Percentiles rank a stretch among this genome's conserved stretches.
Evolutionary conservation across 345 rosid genomes (phyloP).

Genomic region (Ricinus communis): DNA sequence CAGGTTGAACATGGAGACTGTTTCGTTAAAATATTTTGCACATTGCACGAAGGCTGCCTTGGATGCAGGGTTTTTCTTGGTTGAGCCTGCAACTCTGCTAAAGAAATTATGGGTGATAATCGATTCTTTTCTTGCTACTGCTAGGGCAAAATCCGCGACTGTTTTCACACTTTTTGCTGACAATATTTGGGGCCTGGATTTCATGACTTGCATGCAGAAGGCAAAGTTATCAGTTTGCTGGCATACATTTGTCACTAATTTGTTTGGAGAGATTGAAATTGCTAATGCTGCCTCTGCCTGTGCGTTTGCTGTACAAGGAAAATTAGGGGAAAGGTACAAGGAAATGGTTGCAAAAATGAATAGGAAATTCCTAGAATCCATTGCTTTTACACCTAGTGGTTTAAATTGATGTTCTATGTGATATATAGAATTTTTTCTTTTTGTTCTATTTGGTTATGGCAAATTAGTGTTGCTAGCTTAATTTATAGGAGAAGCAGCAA

Average conservation of each 20-base stretch:
- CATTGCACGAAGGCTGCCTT: slow-evolving; percentile 2
- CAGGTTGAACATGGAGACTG: background rate
- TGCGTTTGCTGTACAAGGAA: background rate
- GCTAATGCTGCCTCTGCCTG: background rate
- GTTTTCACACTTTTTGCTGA: background rate
- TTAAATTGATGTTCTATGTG: background rate
- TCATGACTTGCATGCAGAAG: slow-evolving; percentile 11
- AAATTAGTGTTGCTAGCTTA: too few species aligned
- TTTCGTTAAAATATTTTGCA: background rate
- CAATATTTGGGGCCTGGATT: background rate
- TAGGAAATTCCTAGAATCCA: background rate
- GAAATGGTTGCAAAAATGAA: background rate
- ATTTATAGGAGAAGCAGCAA: background rate
- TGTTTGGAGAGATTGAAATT: background rate
- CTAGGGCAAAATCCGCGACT: slow-evolving; percentile 4
- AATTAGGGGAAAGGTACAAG: background rate
- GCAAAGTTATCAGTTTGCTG: background rate
- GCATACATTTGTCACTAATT: slow-evolving; percentile 9
- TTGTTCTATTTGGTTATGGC: background rate
- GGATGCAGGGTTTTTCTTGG: background rate
- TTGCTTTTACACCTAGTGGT: background rate
- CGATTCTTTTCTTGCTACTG: background rate
- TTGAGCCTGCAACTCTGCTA: background rate
- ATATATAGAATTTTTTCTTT: background rate
- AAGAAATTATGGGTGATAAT: background rate